Percentiles rank a stretch among this genome's conserved stretches.
Evolutionary conservation across 768 basidiomycete genomes (phyloP).

Genomic region (Pholiota molesta): DNA sequence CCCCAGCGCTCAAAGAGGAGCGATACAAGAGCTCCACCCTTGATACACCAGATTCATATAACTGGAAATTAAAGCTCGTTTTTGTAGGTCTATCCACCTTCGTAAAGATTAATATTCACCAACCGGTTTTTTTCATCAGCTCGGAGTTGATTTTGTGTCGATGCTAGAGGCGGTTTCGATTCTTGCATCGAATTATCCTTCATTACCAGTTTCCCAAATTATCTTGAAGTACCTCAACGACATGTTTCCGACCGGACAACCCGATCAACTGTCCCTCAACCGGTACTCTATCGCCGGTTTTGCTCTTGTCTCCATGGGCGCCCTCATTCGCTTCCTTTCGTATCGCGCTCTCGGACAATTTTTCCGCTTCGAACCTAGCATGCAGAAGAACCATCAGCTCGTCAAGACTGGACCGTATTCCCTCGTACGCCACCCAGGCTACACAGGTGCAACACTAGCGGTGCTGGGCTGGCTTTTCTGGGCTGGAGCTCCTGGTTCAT

Average conservation of each 20-base stretch:
- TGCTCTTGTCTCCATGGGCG: neutral
- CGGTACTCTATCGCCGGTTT: neutral
- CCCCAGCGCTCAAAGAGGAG: neutral
- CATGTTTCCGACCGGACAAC: neutral
- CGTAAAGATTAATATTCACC: neutral
- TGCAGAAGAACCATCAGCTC: neutral
- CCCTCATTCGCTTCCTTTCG: neutral
- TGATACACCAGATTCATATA: neutral
- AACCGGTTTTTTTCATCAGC: neutral
- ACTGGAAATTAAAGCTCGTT: neutral
- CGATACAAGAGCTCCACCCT: neutral
- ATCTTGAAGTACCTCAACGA: neutral
- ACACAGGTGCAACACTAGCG: neutral
- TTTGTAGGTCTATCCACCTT: neutral
- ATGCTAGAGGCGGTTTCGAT: neutral
- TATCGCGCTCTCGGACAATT: neutral
- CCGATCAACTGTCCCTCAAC: neutral
- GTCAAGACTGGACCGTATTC: neutral
- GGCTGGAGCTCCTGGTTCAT: neutral
- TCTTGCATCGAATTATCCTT: neutral
- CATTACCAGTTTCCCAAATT: neutral
- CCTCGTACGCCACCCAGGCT: neutral
- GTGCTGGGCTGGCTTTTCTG: neutral
- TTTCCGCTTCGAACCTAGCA: neutral
- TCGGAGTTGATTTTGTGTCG: neutral